These are phyloP conservation scores for Neoboletus magnificus DNA, from an alignment of 768 basidiomycete species.

Conservation along the genomic window DNA sequence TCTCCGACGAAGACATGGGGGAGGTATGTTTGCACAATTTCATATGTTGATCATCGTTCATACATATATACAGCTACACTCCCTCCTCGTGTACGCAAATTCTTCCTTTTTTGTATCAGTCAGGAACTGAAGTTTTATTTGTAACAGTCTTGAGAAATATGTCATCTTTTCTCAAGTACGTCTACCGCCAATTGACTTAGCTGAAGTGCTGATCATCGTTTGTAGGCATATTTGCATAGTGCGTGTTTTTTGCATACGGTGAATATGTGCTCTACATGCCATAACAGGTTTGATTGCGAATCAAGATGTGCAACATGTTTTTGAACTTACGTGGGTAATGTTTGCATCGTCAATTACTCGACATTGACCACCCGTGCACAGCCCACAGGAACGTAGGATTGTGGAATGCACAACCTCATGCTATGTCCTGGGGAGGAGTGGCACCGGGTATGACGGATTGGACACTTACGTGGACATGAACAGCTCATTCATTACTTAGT, in stretches of 20 bases:
- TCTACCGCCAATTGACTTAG: conserved; percentile 26
- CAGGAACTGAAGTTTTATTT: conserved; percentile 43
- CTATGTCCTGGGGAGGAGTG: conserved; percentile 68
- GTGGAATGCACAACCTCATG: conserved; percentile 59
- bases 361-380: conserved; percentile 11
- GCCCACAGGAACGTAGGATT: conserved; percentile 50
- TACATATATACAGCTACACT: conserved; percentile 43
- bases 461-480: not conserved
- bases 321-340: conserved; percentile 23
- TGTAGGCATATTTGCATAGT: conserved; percentile 26
- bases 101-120: not conserved
- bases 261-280: not conserved
- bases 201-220: conserved; percentile 29
- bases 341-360: conserved; percentile 13
- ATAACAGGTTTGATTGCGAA: conserved; percentile 24
- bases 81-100: conserved; percentile 50
- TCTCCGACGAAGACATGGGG: conserved; percentile 44
- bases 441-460: conserved; percentile 54
- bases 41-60: not conserved
- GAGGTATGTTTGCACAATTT: conserved; percentile 34
- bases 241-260: not conserved
- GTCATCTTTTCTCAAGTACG: conserved; percentile 28
- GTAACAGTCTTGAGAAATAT: conserved; percentile 33
- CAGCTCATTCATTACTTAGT: conserved; percentile 30
- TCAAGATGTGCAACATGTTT: conserved; percentile 26